A percentile compares a stretch with the other conserved stretches of the same genome.
phyloP scores from a whole-genome alignment of 2,329 filamentous ascomycete species.

The Alternaria infectoria region DNA sequence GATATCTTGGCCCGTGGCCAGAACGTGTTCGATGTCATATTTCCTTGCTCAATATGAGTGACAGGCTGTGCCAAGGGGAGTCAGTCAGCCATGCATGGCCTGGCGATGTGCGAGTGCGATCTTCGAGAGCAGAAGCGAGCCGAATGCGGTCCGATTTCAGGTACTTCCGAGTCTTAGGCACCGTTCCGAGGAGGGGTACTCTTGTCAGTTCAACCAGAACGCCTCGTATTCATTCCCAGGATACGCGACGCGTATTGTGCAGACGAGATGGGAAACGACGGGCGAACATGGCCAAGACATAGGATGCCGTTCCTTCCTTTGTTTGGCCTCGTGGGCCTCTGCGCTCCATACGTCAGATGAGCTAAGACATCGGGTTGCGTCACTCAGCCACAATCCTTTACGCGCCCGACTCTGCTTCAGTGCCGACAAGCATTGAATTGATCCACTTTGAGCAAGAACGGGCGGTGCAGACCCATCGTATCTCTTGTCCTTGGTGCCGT shows the following conservation, averaged over 20 bases:
- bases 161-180: background rate
- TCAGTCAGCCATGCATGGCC: slow-evolving; percentile 4
- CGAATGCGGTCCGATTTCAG: background rate
- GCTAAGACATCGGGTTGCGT: slow-evolving; percentile 26
- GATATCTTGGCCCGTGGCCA: slow-evolving; percentile 8
- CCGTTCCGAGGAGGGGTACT: background rate
- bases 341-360: slow-evolving; percentile 9
- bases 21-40: background rate
- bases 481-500: slow-evolving; percentile 11
- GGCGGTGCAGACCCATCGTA: slow-evolving; percentile 17
- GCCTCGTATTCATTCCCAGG: background rate
- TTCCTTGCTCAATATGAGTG: slow-evolving; percentile 3
- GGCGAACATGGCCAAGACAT: slow-evolving; percentile 14
- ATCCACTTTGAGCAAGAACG: slow-evolving; percentile 13
- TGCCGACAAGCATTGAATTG: slow-evolving; percentile 24
- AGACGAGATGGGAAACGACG: background rate
- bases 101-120: background rate
- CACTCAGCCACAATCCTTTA: slow-evolving; percentile 29
- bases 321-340: slow-evolving; percentile 2
- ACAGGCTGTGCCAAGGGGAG: slow-evolving; percentile 7
- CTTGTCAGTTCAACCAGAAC: background rate
- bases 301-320: slow-evolving; percentile 21
- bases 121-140: background rate
- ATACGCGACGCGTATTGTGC: background rate
- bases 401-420: slow-evolving; percentile 20